Percentiles rank a stretch among this genome's conserved stretches.
Evolutionary conservation across 2,329 filamentous ascomycete species (phyloP).

Genomic region (Monilinia aucupariae): DNA sequence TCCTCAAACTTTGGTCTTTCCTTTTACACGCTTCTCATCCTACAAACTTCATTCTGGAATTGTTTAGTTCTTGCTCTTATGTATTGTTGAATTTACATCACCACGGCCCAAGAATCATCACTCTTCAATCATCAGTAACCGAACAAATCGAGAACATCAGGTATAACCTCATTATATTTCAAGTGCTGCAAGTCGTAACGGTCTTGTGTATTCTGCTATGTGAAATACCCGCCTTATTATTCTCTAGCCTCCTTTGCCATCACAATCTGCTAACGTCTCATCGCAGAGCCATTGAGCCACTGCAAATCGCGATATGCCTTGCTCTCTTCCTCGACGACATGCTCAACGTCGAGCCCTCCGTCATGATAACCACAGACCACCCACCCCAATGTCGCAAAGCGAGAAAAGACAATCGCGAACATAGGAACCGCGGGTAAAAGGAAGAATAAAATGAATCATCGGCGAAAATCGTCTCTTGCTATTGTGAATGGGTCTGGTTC

Average conservation of each 20-base stretch:
- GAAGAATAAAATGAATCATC: conserved; percentile 9
- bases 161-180: background rate
- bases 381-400: background rate
- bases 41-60: background rate
- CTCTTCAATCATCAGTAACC: background rate
- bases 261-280: background rate
- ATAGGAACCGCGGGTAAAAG: conserved; percentile 9
- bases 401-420: background rate
- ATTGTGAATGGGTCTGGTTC: background rate
- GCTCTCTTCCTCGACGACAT: background rate
- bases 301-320: background rate
- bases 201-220: background rate
- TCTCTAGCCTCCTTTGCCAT: background rate
- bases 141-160: background rate
- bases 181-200: background rate
- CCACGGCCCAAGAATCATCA: background rate
- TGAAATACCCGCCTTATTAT: background rate
- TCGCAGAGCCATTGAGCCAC: background rate
- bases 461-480: background rate
- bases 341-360: background rate
- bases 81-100: background rate
- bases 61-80: background rate
- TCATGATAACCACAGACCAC: background rate
- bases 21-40: background rate
- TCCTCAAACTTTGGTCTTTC: background rate